These are phyloP conservation scores for Acanthamoeba culbertsoni DNA, from an alignment of 208 protist genomes.

Conservation along the genomic window DNA sequence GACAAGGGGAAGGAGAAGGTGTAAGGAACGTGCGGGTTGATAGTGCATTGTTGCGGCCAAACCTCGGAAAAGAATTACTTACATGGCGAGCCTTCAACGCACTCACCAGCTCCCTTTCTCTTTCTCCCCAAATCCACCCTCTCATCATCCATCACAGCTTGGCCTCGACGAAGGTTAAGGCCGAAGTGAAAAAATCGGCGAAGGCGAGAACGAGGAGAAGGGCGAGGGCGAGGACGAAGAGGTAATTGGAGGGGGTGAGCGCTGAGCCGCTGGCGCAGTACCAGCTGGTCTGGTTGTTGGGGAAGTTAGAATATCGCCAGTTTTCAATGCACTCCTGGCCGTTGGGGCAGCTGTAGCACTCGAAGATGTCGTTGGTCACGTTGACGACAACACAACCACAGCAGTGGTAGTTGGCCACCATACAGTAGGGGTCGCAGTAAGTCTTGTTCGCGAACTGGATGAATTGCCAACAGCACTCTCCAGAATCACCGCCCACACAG, in stretches of 20 bases:
- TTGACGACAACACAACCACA: neutral
- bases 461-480: neutral
- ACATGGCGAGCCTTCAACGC: neutral
- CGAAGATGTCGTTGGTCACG: neutral
- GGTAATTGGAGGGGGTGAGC: neutral
- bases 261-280: conserved; percentile 10
- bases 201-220: neutral
- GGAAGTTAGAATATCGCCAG: neutral
- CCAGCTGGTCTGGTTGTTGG: conserved; percentile 1
- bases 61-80: too few relatives aligned
- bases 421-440: conserved; percentile 20
- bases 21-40: neutral
- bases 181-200: neutral
- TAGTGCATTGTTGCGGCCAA: too few relatives aligned
- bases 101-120: neutral
- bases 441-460: neutral
- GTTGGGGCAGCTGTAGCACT: conserved; percentile 17
- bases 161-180: neutral
- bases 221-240: neutral
- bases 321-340: conserved; percentile 1
- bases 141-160: neutral
- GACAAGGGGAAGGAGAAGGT: neutral
- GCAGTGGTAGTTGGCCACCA: conserved; percentile 8
- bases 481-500: neutral
- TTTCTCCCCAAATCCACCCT: neutral